phyloP scores from a whole-genome alignment of 768 basidiomycete genomes.

The Heimioporus sp. region DNA sequence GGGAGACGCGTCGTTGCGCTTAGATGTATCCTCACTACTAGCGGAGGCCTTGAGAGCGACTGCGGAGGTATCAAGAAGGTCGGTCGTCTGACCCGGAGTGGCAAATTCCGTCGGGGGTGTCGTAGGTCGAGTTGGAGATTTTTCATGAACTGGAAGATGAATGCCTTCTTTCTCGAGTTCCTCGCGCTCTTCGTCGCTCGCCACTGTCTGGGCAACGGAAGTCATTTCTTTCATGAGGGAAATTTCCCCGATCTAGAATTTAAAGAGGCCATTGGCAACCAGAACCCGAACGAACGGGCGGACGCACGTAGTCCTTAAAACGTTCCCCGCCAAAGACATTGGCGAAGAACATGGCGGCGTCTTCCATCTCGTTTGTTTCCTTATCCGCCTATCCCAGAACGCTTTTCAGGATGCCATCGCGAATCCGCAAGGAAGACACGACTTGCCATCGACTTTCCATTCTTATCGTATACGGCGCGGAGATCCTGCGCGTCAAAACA shows the following conservation, averaged over 20 bases:
- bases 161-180: slow-evolving; percentile 77
- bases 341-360: slow-evolving; percentile 93
- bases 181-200: slow-evolving; percentile 90
- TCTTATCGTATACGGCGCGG: slow-evolving; percentile 90
- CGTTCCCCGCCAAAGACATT: slow-evolving; percentile 95
- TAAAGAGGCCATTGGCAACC: neutral
- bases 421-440: slow-evolving; percentile 5
- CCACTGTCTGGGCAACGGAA: slow-evolving; percentile 78
- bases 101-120: slow-evolving; percentile 14
- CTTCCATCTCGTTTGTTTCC: slow-evolving; percentile 82
- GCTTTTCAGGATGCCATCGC: slow-evolving; percentile 2
- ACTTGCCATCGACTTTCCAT: slow-evolving; percentile 85
- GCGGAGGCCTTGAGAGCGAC: slow-evolving; percentile 18
- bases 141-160: slow-evolving; percentile 16
- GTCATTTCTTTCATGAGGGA: slow-evolving; percentile 94
- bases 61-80: slow-evolving; percentile 13
- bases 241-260: slow-evolving; percentile 88
- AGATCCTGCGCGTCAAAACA: slow-evolving; percentile 53
- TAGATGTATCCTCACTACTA: slow-evolving; percentile 17
- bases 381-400: slow-evolving; percentile 55
- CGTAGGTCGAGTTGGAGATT: slow-evolving; percentile 12
- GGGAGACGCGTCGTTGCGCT: slow-evolving; percentile 15
- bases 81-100: slow-evolving; percentile 2
- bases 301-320: slow-evolving; percentile 82
- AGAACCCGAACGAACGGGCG: neutral